Base-by-base conservation (phyloP, 2,329 filamentous ascomycete genomes). In the Didymella lethalis region DNA sequence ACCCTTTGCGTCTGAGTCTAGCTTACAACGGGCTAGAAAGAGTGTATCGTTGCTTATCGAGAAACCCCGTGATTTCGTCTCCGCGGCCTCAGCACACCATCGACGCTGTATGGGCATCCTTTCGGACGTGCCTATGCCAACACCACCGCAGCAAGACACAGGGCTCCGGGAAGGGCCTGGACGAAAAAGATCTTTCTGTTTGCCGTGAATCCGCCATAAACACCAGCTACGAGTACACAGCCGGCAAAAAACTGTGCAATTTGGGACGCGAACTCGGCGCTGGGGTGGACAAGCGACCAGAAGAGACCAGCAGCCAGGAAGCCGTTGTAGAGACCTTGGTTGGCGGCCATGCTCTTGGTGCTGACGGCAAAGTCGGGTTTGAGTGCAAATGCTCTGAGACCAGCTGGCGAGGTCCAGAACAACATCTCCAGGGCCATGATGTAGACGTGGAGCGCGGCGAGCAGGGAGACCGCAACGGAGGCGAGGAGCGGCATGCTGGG, bases 381-480 rank as follows among this genome's bases (percentile, higher is more conserved):
- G 23, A 53, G 41, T 7, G 41, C 32, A 7, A 54, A 54, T 14
- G 43, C 51, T 31, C 26, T 20, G 7, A 40, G 43, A 11, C 51
- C 51, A 2, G 43, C 32, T n/a, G 51, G 51, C 0, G 32, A 31
- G 31, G 51, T 54, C 51, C 51, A 54, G 43, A 54, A 28, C 25
- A 54, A 47, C 26, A 54, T 47, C n/a, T 54, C 43, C 20, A 54
- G 25, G 6, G 32, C n/a, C 43, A 47, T 40, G 43, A 54, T 54
- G 43, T 54, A 54, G 43, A 47, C 7, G 25, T 54, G 43, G 25
- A 54, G 43, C 12, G 43, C 25, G n/a, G 51, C 51, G n/a, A 54
- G 51, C 23, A 54, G 31, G 43, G 31, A 40, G 43, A 47, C 29
- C 23, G 43, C n/a, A 11, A 31, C n/a, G n/a, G 50, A 40, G 29